A percentile compares a stretch with the other conserved stretches of the same genome.
These are phyloP conservation scores for Lactuca sativa DNA, from an alignment of 129 eudicot genomes.

Conservation along the genomic window DNA sequence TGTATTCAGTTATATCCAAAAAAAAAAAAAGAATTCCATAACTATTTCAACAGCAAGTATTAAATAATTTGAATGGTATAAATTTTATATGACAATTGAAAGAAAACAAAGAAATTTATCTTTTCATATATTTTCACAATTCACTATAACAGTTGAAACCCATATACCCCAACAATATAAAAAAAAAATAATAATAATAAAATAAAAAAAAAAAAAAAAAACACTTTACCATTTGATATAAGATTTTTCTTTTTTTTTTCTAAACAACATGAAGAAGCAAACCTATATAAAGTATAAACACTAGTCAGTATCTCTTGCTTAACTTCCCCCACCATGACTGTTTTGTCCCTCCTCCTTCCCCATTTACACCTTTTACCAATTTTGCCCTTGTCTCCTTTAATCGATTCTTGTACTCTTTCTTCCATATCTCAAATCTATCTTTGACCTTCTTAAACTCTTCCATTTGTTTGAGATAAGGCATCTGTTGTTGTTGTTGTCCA, in stretches of 20 bases:
- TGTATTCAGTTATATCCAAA: no score
- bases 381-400: slow-evolving; percentile 56
- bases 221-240: slow-evolving; percentile 20
- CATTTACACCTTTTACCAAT: slow-evolving; percentile 39
- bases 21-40: no score
- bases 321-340: slow-evolving; percentile 75
- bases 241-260: no score
- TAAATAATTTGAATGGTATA: no score
- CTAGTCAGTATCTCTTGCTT: slow-evolving; percentile 34
- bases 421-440: slow-evolving; percentile 61
- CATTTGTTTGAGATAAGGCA: slow-evolving; percentile 34
- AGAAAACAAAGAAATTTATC: background rate
- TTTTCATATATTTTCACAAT: slow-evolving; percentile 16
- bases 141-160: slow-evolving; percentile 17
- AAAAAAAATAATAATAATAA: background rate
- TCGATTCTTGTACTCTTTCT: slow-evolving; percentile 62
- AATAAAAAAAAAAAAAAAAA: background rate
- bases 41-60: no score
- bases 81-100: no score
- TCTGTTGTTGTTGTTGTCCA: slow-evolving; percentile 24
- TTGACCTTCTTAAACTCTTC: slow-evolving; percentile 61
- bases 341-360: slow-evolving; percentile 41
- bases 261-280: background rate
- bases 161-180: slow-evolving; percentile 6
- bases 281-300: background rate